Evolutionary conservation across 805 yeast species (phyloP).

Genomic region (Huiozyma naganishii): DNA sequence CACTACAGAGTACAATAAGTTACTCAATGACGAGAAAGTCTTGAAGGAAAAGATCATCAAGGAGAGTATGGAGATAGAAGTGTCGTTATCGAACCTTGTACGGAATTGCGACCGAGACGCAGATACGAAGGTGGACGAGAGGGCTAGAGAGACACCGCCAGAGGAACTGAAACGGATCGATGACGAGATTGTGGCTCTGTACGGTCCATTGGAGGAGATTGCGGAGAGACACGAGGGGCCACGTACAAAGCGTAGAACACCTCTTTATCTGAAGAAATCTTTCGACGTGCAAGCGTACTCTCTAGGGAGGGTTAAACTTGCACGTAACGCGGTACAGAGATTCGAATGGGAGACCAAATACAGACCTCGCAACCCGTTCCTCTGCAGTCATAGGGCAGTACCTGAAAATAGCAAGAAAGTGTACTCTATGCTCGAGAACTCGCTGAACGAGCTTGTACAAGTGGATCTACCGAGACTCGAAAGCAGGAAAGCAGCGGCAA

Average conservation of each 20-base stretch:
- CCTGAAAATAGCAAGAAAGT: neutral
- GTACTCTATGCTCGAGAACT: neutral
- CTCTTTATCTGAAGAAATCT: constrained; percentile 9
- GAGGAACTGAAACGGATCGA: neutral
- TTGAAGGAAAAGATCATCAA: constrained; percentile 63
- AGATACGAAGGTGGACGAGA: neutral
- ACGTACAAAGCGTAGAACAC: neutral
- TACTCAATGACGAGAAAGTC: constrained; percentile 57
- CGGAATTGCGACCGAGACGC: neutral
- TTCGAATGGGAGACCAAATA: constrained; percentile 16
- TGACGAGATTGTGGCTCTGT: constrained; percentile 2
- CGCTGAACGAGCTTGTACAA: constrained; percentile 7
- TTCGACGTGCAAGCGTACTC: constrained; percentile 55
- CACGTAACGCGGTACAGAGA: constrained; percentile 26
- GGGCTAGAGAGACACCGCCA: neutral
- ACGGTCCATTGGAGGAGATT: neutral
- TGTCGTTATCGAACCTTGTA: constrained; percentile 39
- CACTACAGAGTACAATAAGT: constrained; percentile 56
- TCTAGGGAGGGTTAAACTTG: constrained; percentile 31
- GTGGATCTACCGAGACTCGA: constrained; percentile 10
- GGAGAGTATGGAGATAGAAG: constrained; percentile 74
- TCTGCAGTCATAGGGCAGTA: constrained; percentile 10
- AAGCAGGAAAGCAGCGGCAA: constrained; percentile 12
- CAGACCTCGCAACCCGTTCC: constrained; percentile 20
- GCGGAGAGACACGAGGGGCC: neutral